Percentiles rank a stretch among this genome's conserved stretches.
These are phyloP conservation scores for Fusarium devonianum DNA, from an alignment of 2,329 filamentous ascomycete genomes.

Conservation along the genomic window DNA sequence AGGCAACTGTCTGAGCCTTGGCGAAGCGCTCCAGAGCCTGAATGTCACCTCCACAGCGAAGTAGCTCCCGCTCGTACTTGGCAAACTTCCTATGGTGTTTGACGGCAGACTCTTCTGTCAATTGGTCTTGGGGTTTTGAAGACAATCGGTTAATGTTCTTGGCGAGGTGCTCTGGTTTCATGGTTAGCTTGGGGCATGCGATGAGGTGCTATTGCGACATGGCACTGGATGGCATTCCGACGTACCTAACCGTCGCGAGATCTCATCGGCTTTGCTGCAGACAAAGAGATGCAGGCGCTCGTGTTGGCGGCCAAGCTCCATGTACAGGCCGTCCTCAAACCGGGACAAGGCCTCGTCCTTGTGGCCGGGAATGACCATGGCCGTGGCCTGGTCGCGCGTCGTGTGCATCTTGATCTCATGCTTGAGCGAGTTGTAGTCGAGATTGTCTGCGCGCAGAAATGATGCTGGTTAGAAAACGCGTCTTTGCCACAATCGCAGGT, in stretches of 20 bases:
- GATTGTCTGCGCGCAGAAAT: slow-evolving; percentile 69
- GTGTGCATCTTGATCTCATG: slow-evolving; percentile 84
- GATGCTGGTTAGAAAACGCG: slow-evolving; percentile 5
- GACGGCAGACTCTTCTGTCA: slow-evolving; percentile 46
- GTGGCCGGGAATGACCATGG: slow-evolving; percentile 78
- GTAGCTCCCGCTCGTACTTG: slow-evolving; percentile 61
- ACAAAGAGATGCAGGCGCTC: slow-evolving; percentile 81
- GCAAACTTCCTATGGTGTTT: slow-evolving; percentile 61
- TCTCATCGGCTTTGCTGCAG: slow-evolving; percentile 80
- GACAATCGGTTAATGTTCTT: slow-evolving; percentile 57
- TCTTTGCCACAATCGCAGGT: not conserved
- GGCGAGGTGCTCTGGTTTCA: slow-evolving; percentile 55
- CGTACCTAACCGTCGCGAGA: slow-evolving; percentile 72
- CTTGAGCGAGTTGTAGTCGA: slow-evolving; percentile 90
- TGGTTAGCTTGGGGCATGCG: slow-evolving; percentile 37
- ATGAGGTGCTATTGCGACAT: slow-evolving; percentile 19
- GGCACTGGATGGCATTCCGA: slow-evolving; percentile 8
- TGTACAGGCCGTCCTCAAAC: slow-evolving; percentile 77
- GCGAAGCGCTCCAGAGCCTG: slow-evolving; percentile 75
- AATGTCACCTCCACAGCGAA: slow-evolving; percentile 74
- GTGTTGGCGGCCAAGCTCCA: slow-evolving; percentile 76
- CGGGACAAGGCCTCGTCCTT: slow-evolving; percentile 63
- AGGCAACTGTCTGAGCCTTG: slow-evolving; percentile 75
- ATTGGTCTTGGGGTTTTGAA: slow-evolving; percentile 45
- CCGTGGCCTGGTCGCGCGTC: slow-evolving; percentile 71